Base-by-base conservation (phyloP, 2,329 filamentous ascomycete genomes). In the Fusarium sacchari region DNA sequence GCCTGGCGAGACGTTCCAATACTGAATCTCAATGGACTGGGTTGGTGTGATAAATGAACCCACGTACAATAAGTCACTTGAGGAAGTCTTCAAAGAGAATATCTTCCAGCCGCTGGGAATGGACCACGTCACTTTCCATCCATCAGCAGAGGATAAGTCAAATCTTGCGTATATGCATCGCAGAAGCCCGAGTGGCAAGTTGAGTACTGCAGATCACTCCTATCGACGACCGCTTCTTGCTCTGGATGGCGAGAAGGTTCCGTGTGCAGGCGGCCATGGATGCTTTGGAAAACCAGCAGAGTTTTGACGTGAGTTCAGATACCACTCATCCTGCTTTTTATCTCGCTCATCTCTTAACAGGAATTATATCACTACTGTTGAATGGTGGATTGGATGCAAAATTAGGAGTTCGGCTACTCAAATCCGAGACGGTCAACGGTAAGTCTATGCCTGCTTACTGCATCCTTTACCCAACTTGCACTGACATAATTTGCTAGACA, bases 281-380 rank as follows among this genome's bases (percentile, higher is more conserved):
- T 53, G 50, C 3, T 28, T 53, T 37, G 50, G 50, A 26, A 28
- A 34, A 5, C 32, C 50, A 53, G 24, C 34, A 22, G 50, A 53
- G 14, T 53, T 53, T 53, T 18, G 32, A 9, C 5, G 32, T 53
- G 12, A 22, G 32, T 37, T 2, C 10, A 53, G 2, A 6, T 3
- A 0, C 7, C 11, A 10, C 24, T 24, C 6, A 2, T 50, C 0
- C 5, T 24, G 1, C 4, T 18, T 9, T 2, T 5, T 3, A 10
- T 24, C 17, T 14, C 1, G 15, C 30, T 53, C 12, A 53, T 0
- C 17, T 2, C 12, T 3, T 7, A 2, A 2, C 13, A 37, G 32
- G 18, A 13, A 10, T 53, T 1, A 37, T 53, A 0, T 53, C 32
- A 13, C 5, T 53, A 1, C 24, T 53, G 0, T 4, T 37, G 24